Evolutionary conservation across 805 yeast species (phyloP).

Genomic region (Metschnikowia rubicola): DNA sequence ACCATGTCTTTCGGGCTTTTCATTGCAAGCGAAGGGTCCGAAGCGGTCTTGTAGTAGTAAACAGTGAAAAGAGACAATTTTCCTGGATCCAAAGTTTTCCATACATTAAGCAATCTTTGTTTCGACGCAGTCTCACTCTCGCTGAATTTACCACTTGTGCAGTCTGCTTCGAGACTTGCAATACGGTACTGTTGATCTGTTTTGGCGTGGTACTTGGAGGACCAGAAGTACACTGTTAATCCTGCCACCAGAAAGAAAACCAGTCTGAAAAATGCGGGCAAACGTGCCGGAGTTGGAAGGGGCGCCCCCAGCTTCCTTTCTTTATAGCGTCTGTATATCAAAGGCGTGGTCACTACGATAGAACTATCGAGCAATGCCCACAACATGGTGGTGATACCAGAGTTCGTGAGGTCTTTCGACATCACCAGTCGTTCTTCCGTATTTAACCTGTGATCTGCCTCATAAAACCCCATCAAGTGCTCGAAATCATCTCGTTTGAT

Average conservation of each 20-base stretch:
- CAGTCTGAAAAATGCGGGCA: constrained; percentile 32
- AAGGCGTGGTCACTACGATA: constrained; percentile 41
- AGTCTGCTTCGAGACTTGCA: constrained; percentile 29
- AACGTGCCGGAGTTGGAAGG: constrained; percentile 28
- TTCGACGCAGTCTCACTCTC: constrained; percentile 12
- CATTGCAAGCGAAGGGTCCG: constrained; percentile 49
- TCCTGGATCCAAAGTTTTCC: constrained; percentile 35
- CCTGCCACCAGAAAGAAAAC: constrained; percentile 27
- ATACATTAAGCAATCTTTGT: constrained; percentile 24
- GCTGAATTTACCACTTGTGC: constrained; percentile 24
- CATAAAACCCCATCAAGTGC: constrained; percentile 44
- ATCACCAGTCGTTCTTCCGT: constrained; percentile 41
- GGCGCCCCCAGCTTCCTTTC: constrained; percentile 13
- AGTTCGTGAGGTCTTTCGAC: constrained; percentile 33
- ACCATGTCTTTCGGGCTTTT: constrained; percentile 51
- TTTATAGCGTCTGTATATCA: constrained; percentile 21
- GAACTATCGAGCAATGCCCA: constrained; percentile 42
- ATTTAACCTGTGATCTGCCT: constrained; percentile 43
- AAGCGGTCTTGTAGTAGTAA: constrained; percentile 50
- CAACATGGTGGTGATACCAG: constrained; percentile 31
- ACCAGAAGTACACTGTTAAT: constrained; percentile 25
- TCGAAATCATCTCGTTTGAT: constrained; percentile 34
- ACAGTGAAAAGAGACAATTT: constrained; percentile 39
- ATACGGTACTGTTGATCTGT: constrained; percentile 22
- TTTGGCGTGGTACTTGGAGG: constrained; percentile 11